Evolutionary conservation across 148 eudicot genomes (phyloP), one percentile per base, ranked within the genome.

Genomic region (Beta vulgaris): DNA sequence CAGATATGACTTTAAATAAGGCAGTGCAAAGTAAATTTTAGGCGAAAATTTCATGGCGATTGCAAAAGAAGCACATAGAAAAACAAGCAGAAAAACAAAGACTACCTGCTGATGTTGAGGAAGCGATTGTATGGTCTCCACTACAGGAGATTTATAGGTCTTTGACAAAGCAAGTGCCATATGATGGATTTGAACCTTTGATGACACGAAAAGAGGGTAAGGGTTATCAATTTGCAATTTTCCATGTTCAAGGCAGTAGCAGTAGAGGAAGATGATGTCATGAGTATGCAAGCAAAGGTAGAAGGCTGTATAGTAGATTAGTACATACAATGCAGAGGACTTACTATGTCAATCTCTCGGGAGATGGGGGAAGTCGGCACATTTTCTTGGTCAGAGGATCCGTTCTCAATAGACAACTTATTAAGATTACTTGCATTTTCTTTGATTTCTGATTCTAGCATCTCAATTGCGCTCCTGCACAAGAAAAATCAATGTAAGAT

Each of bases 61-160:
- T 35, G 40, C 31, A 57, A 49, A 26, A 35, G 11, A 23, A 73
- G 26, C 6, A 43, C 28, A 23, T 12, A 18, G 16, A 71, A 43
- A 40, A 29, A 25, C 63, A 68, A 60, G 69, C 8, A 67, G 61
- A 1, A 48, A 31, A 62, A 53, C 61, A 37, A 65, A 19, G 31
- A 73, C 6, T 77, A 90, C 98, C 91, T 95, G 98, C 77, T 92
- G 97, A 86, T 95, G 99, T 82, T 90, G 99, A n/a, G 97, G 99
- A 73, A 95, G 92, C 57, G 92, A 88, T 67, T 89, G 92, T 73
- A 95, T 86, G 44, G 93, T 95, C 72, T 92, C 97, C 23, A 95
- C 92, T 57, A 87, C 85, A 65, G 94, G 90, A 46, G 97, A 88
- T 80, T 75, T 88, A 63, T 72, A 95, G 23, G 91, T 84, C 83